A percentile compares a stretch with the other conserved stretches of the same genome.
These are phyloP conservation scores for Albatrellus ellisii DNA, from an alignment of 768 basidiomycete genomes.

Conservation along the genomic window DNA sequence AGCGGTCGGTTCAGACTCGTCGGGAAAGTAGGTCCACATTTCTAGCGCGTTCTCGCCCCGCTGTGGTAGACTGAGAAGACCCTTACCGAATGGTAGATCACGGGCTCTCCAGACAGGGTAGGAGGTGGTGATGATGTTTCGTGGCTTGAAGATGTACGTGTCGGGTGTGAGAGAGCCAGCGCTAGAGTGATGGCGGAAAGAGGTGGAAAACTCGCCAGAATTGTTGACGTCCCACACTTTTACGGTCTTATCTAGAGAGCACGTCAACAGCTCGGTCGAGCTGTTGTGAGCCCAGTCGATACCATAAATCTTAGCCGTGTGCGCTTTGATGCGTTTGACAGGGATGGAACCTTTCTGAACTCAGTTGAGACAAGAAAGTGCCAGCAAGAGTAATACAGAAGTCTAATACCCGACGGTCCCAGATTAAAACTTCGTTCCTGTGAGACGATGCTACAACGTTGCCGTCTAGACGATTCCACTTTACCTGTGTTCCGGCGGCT, in stretches of 20 bases:
- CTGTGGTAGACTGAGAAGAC: conserved; percentile 80
- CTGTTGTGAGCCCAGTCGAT: conserved; percentile 86
- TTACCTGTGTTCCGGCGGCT: conserved; percentile 82
- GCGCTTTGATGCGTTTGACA: conserved; percentile 60
- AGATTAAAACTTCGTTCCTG: conserved; percentile 74
- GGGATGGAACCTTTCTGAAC: conserved; percentile 80
- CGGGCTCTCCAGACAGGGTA: conserved; percentile 95
- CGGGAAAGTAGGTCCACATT: conserved; percentile 49
- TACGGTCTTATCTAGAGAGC: conserved; percentile 88
- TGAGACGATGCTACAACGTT: conserved; percentile 88
- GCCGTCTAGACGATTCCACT: conserved; percentile 86
- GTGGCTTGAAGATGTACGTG: conserved; percentile 24
- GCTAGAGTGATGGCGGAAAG: conserved; percentile 1
- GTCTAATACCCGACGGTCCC: conserved; percentile 77
- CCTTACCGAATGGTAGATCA: conserved; percentile 83
- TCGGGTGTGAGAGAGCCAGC: conserved; percentile 8
- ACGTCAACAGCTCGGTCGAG: conserved; percentile 78
- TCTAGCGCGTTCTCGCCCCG: conserved; percentile 73
- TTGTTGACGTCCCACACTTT: conserved; percentile 67
- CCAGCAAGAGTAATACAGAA: neutral
- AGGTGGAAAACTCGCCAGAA: neutral
- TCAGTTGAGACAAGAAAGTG: neutral
- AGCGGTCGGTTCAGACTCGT: conserved; percentile 19
- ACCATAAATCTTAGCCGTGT: conserved; percentile 90
- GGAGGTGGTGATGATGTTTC: conserved; percentile 47